A percentile compares a stretch with the other conserved stretches of the same genome.
Conservation (phyloP, 2,329 filamentous ascomycete species). For the Aspergillus tamarii region DNA sequence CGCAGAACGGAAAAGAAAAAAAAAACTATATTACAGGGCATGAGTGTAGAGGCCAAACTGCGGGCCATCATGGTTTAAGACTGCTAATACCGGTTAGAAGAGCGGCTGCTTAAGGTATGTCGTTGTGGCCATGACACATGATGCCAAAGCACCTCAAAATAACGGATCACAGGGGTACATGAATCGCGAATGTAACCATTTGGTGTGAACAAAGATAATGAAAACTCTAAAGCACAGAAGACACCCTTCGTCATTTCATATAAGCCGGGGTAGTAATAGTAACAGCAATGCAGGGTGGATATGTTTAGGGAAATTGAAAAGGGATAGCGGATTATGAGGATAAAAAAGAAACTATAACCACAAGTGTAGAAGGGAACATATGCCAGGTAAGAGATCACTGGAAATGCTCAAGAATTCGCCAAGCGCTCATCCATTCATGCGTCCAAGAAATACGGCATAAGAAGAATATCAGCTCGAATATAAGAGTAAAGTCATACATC, state of each 20-base stretch:
- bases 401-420: conserved; percentile 41
- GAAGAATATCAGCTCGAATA: conserved; percentile 26
- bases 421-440: conserved; percentile 41
- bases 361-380: conserved; percentile 36
- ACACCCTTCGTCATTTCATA: conserved; percentile 5
- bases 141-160: not conserved
- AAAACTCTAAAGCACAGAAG: not conserved
- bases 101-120: not conserved
- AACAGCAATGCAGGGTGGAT: conserved; percentile 6
- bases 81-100: not conserved
- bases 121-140: not conserved
- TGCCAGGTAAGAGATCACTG: conserved; percentile 39
- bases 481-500: conserved; percentile 33
- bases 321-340: conserved; percentile 25
- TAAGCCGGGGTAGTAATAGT: conserved; percentile 6
- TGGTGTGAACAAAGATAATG: conserved; percentile 4
- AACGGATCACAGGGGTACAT: not conserved
- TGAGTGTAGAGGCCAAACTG: not conserved
- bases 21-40: not conserved
- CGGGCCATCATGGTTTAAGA: not conserved
- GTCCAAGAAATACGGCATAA: conserved; percentile 34
- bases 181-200: not conserved
- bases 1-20: not conserved
- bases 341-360: conserved; percentile 29
- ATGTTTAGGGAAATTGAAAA: conserved; percentile 7